A percentile compares a stretch with the other conserved stretches of the same genome.
Evolutionary conservation across 2,329 filamentous ascomycete genomes (phyloP).

Genomic region (Paecilomyces sp.): DNA sequence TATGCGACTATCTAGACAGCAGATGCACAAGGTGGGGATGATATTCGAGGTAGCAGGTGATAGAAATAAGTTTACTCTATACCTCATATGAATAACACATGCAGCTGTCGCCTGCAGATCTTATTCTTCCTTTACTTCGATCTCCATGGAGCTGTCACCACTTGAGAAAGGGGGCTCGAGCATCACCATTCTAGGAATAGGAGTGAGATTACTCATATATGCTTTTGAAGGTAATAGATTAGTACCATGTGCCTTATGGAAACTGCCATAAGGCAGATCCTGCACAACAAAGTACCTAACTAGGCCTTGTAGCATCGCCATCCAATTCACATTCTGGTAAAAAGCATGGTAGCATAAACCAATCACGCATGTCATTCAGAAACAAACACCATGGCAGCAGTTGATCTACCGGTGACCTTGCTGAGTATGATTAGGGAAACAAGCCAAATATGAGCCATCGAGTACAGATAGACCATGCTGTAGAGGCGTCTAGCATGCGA

Average conservation of each 20-base stretch:
- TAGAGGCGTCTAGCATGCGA: not conserved
- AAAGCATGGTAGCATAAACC: not conserved
- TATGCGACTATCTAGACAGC: not conserved
- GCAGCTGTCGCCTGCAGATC: not conserved
- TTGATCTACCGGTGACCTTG: not conserved
- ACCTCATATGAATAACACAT: not conserved
- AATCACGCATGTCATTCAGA: not conserved
- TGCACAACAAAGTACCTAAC: not conserved
- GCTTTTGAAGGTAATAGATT: not conserved
- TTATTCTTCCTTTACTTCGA: not conserved
- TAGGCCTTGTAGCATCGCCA: not conserved
- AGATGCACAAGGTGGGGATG: not conserved
- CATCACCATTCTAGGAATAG: not conserved
- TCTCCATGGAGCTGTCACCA: not conserved
- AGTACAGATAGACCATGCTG: no score
- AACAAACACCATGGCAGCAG: not conserved
- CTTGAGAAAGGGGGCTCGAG: not conserved
- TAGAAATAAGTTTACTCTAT: no score
- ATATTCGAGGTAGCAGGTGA: no score
- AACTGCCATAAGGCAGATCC: not conserved
- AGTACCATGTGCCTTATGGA: not conserved
- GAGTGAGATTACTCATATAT: not conserved
- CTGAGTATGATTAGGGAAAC: no score
- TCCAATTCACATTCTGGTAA: not conserved
- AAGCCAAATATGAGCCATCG: not conserved